A percentile compares a stretch with the other conserved stretches of the same genome.
These are phyloP conservation scores for Cairneyella variabilis DNA, from an alignment of 495 filamentous ascomycete genomes.

Conservation along the genomic window DNA sequence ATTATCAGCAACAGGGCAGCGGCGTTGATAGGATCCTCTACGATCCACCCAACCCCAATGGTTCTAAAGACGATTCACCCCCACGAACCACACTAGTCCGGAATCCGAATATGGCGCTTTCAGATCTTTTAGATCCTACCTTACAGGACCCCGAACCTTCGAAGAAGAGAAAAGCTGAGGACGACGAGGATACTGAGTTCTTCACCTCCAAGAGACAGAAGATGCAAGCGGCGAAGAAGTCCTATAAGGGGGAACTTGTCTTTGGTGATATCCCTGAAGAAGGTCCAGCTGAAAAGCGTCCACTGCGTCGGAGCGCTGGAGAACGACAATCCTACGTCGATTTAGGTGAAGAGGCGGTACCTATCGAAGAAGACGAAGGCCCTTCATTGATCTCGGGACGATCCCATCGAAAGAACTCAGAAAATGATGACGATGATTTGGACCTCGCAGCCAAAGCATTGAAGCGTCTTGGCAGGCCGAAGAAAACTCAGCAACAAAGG, in stretches of 20 bases:
- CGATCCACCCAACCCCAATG: constrained; percentile 16
- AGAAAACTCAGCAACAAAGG: constrained; percentile 2
- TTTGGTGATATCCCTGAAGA: neutral
- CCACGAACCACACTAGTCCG: neutral
- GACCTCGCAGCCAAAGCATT: constrained; percentile 13
- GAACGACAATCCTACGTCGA: constrained; percentile 18
- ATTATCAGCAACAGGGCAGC: constrained; percentile 51
- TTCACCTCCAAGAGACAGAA: constrained; percentile 21
- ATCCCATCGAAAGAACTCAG: neutral
- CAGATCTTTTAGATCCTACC: constrained; percentile 17
- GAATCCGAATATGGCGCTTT: constrained; percentile 20
- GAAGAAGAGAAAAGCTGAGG: constrained; percentile 19
- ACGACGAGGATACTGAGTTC: constrained; percentile 20
- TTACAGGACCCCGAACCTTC: neutral
- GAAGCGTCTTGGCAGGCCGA: constrained; percentile 7
- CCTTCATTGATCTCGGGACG: neutral
- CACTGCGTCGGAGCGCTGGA: constrained; percentile 13
- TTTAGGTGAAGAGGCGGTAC: constrained; percentile 20
- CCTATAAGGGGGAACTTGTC: neutral
- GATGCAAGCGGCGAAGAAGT: constrained; percentile 13
- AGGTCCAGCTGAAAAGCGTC: constrained; percentile 1
- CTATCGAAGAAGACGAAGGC: constrained; percentile 19
- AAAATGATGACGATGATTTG: neutral
- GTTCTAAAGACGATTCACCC: neutral
- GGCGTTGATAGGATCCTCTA: constrained; percentile 22